phyloP scores from a whole-genome alignment of 371 early-diverging fungal genomes.

The Mortierella sp. region DNA sequence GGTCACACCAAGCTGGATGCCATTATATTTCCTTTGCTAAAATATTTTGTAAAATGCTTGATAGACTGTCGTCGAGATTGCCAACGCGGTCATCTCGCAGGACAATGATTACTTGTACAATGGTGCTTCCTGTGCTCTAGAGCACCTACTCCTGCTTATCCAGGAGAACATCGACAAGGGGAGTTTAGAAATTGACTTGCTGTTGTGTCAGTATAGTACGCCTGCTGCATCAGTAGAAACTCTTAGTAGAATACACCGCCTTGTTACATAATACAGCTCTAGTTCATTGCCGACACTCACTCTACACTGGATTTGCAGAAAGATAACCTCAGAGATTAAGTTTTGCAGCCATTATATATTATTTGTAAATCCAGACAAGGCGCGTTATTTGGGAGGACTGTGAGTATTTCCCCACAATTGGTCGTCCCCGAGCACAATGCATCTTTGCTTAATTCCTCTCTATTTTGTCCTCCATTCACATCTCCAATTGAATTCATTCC shows the following conservation, averaged over 20 bases:
- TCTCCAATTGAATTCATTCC: neutral
- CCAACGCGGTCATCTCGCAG: constrained; percentile 40
- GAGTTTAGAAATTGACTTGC: constrained; percentile 2
- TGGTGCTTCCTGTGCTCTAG: constrained; percentile 20
- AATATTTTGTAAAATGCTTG: neutral
- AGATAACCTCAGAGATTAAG: too few relatives aligned
- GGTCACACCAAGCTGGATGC: too few relatives aligned
- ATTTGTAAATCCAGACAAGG: too few relatives aligned
- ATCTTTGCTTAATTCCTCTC: neutral
- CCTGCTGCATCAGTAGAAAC: constrained; percentile 5
- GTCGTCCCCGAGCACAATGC: neutral
- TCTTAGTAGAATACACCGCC: constrained; percentile 17
- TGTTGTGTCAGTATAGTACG: constrained; percentile 14
- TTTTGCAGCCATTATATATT: too few relatives aligned
- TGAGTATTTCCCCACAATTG: constrained; percentile 1
- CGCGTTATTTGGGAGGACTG: too few relatives aligned
- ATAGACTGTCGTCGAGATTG: constrained; percentile 30
- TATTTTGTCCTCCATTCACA: neutral
- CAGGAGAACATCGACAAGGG: constrained; percentile 11
- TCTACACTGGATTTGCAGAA: too few relatives aligned
- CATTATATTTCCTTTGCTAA: too few relatives aligned
- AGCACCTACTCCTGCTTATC: constrained; percentile 27
- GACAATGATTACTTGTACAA: constrained; percentile 44
- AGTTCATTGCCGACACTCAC: neutral
- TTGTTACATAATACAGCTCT: neutral